Conservation (phyloP, 495 filamentous ascomycete genomes). For the Usnea hakonensis region DNA sequence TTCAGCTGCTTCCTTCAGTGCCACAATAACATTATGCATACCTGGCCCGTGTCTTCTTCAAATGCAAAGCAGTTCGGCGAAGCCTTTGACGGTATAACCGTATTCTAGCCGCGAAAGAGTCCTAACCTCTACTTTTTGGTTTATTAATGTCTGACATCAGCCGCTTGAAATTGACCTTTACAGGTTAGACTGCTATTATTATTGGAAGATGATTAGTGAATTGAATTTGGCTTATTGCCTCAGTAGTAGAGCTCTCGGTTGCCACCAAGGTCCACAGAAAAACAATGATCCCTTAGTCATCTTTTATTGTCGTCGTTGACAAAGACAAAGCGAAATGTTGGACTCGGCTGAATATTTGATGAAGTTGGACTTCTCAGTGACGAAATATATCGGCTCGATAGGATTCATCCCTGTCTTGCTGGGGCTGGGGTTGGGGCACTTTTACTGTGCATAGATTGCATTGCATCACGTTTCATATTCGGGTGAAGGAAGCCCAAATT, state of each 20-base stretch:
- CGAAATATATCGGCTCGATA: background rate
- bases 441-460: background rate
- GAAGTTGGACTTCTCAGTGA: background rate
- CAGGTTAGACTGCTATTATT: background rate
- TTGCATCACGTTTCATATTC: background rate
- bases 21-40: background rate
- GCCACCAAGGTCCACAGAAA: background rate
- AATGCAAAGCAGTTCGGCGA: too few species aligned
- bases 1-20: background rate
- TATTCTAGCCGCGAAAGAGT: too few species aligned
- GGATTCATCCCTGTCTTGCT: background rate
- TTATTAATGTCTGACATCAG: slow-evolving; percentile 1
- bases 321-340: background rate
- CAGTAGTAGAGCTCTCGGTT: background rate
- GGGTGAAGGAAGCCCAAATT: background rate
- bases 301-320: background rate
- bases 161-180: background rate
- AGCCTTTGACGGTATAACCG: background rate
- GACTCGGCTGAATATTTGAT: background rate
- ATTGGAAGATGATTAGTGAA: background rate
- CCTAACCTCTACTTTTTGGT: background rate
- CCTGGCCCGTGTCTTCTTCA: background rate
- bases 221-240: background rate
- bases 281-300: background rate
- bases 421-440: too few species aligned